Conservation (phyloP, 75 land plant species). For the Selaginella tamariscina region DNA sequence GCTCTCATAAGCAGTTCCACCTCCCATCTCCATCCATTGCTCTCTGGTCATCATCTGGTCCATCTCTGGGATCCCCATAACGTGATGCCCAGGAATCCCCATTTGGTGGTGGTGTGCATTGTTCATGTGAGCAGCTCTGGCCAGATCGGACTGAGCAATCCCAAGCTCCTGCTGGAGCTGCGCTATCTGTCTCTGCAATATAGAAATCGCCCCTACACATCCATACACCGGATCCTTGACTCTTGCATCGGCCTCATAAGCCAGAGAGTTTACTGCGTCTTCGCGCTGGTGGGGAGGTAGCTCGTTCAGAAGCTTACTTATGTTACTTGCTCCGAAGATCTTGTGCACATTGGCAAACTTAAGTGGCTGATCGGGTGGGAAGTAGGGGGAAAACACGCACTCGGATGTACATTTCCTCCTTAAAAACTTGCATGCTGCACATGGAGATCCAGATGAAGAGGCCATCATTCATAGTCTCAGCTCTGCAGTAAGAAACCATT, state of each 20-base stretch:
- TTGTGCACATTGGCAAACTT: background rate
- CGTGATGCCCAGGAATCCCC: no score
- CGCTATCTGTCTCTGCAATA: conserved; percentile 39
- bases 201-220: conserved; percentile 55
- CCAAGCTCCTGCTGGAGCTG: background rate
- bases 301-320: conserved; percentile 25
- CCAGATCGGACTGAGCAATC: no score
- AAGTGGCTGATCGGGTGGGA: background rate
- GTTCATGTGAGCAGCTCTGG: no score
- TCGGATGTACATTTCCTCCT: background rate
- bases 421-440: background rate
- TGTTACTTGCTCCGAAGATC: background rate
- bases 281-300: conserved; percentile 50
- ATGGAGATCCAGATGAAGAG: background rate
- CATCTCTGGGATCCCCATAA: no score
- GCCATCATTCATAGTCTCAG: no score
- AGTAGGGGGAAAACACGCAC: background rate
- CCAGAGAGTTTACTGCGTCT: conserved; percentile 57
- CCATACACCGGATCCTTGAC: conserved; percentile 58
- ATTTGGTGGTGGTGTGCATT: no score
- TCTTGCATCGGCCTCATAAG: conserved; percentile 59
- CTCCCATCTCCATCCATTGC: no score
- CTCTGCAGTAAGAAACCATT: no score
- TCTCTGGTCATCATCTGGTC: no score
- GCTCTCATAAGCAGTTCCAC: no score